These are phyloP conservation scores for Metschnikowia corniflorae DNA, from an alignment of 805 yeast genomes.

Conservation along the genomic window DNA sequence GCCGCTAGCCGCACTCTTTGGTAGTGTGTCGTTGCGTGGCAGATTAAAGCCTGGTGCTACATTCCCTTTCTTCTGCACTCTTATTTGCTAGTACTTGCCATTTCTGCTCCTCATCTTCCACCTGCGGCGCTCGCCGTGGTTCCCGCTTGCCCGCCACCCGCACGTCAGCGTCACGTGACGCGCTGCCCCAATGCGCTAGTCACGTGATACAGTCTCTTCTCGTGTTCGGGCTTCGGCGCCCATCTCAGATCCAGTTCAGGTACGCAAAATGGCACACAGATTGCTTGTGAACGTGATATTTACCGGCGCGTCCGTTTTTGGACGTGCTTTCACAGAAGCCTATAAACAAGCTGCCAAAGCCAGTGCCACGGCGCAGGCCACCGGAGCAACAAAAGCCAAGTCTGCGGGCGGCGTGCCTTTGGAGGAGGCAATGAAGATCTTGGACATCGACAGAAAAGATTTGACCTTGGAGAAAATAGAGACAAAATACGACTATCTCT, in stretches of 20 bases:
- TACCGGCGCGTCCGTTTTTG: conserved; percentile 94
- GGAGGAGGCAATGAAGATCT: conserved; percentile 88
- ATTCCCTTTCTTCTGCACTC: conserved; percentile 19
- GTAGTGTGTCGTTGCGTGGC: conserved; percentile 24
- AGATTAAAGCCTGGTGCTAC: conserved; percentile 55
- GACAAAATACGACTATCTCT: conserved; percentile 73
- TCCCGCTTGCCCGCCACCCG: no score
- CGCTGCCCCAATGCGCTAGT: no score
- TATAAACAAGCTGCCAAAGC: conserved; percentile 95
- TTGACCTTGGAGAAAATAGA: conserved; percentile 57
- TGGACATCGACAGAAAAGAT: conserved; percentile 65
- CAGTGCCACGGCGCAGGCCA: conserved; percentile 56
- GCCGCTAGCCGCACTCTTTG: conserved; percentile 21
- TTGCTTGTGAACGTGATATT: conserved; percentile 82
- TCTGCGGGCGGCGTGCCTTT: conserved; percentile 75
- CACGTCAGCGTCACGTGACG: no score
- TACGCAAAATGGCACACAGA: conserved; percentile 72
- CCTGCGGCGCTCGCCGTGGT: no score
- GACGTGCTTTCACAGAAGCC: conserved; percentile 94
- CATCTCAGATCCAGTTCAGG: no score
- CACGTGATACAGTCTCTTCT: no score
- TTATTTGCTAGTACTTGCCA: no score
- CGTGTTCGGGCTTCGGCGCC: no score
- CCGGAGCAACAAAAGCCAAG: conserved; percentile 38
- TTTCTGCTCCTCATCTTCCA: no score